Conservation (phyloP, 768 basidiomycete species). For the Mycena pura region DNA sequence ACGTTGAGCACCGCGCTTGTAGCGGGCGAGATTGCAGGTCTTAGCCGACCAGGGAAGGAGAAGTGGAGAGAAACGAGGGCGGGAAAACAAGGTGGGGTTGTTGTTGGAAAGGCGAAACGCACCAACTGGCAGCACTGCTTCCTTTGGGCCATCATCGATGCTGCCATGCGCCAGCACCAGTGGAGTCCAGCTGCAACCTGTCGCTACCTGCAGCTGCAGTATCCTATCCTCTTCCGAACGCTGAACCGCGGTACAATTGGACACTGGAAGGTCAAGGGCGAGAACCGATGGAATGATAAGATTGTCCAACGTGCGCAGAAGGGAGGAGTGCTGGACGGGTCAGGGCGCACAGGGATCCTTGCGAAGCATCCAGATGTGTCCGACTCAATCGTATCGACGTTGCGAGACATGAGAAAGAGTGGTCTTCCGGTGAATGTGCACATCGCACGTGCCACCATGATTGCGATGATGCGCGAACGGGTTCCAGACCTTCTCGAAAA, state of each 20-base stretch:
- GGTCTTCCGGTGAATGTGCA: constrained; percentile 24
- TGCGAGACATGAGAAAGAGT: constrained; percentile 14
- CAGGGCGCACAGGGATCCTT: constrained; percentile 23
- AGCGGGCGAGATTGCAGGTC: too few species aligned
- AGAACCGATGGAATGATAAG: constrained; percentile 7
- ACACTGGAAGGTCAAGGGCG: constrained; percentile 3
- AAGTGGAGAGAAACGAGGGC: constrained; percentile 8
- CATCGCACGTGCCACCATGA: constrained; percentile 23
- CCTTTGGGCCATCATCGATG: constrained; percentile 24
- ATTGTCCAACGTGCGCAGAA: too few species aligned
- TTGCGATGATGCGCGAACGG: constrained; percentile 15
- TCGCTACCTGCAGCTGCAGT: not conserved
- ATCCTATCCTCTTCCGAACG: constrained; percentile 1
- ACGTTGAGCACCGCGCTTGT: too few species aligned
- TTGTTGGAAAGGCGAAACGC: not conserved
- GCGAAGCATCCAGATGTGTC: constrained; percentile 20
- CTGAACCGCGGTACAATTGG: not conserved
- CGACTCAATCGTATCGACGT: constrained; percentile 17
- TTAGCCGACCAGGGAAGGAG: too few species aligned
- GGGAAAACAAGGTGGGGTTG: constrained; percentile 20
- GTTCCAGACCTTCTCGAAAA: constrained; percentile 16
- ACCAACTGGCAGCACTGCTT: constrained; percentile 29
- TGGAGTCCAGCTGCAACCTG: constrained; percentile 4
- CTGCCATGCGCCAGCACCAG: not conserved
- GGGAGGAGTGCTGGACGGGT: constrained; percentile 8